phyloP scores from a whole-genome alignment of 352 stramenopile genomes.

The Plasmopara halstedii region DNA sequence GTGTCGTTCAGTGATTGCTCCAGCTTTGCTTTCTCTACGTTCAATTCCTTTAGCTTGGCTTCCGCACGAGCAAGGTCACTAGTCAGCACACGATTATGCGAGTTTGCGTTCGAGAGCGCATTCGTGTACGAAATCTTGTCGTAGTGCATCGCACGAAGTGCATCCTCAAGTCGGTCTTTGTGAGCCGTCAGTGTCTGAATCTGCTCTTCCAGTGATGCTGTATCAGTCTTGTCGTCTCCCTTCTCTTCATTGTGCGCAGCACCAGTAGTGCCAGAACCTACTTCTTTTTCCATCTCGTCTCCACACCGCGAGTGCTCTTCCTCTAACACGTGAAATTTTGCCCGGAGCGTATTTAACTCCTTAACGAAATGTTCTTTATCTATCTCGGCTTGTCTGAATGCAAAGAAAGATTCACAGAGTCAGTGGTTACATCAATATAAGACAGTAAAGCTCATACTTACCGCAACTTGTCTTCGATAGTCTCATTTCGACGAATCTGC shows the following conservation, averaged over 20 bases:
- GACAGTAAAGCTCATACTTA: constrained; percentile 13
- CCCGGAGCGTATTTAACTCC: constrained; percentile 40
- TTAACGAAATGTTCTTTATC: constrained; percentile 40
- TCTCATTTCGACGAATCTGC: constrained; percentile 33
- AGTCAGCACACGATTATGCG: constrained; percentile 60
- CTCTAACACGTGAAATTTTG: constrained; percentile 42
- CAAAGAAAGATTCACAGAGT: background rate
- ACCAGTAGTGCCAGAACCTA: background rate
- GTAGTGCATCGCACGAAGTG: constrained; percentile 65
- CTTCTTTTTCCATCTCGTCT: background rate
- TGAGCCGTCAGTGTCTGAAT: constrained; percentile 41
- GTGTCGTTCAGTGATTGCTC: constrained; percentile 38
- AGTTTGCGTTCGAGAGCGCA: constrained; percentile 64
- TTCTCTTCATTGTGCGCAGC: background rate
- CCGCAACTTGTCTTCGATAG: constrained; percentile 48
- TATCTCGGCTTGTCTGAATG: constrained; percentile 40
- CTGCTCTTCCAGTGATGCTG: constrained; percentile 40
- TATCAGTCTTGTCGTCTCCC: background rate
- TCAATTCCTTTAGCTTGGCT: constrained; percentile 42
- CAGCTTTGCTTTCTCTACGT: constrained; percentile 25
- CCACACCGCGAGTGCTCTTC: constrained; percentile 32
- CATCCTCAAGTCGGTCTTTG: constrained; percentile 63
- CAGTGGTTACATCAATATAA: background rate
- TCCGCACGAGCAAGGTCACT: constrained; percentile 52
- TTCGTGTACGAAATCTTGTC: constrained; percentile 83